Evolutionary conservation across 306 rosid species (phyloP).

Genomic region (Cucurbita pepo): DNA sequence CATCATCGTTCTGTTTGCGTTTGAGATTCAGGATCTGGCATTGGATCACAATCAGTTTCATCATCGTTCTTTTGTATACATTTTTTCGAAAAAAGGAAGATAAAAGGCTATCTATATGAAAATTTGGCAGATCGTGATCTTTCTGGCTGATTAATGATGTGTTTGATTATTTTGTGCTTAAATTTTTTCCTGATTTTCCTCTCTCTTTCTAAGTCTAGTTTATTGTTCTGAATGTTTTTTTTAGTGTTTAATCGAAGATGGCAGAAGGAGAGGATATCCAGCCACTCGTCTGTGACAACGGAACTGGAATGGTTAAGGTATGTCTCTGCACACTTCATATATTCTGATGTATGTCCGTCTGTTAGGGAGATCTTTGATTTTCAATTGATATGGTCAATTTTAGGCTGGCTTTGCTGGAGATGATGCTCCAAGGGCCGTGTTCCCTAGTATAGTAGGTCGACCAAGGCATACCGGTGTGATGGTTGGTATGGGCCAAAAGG

Average conservation of each 20-base stretch:
- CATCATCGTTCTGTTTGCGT: background rate
- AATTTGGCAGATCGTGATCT: background rate
- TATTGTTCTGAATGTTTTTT: background rate
- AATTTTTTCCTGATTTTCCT: background rate
- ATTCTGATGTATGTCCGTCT: background rate
- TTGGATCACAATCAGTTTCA: background rate
- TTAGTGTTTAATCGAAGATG: slow-evolving; percentile 33
- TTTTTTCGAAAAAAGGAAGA: background rate
- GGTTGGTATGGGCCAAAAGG: slow-evolving; percentile 95
- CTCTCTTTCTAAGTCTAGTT: background rate
- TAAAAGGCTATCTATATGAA: background rate
- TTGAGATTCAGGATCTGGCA: background rate
- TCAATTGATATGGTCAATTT: background rate
- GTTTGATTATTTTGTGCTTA: background rate
- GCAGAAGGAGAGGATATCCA: slow-evolving; percentile 7
- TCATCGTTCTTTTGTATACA: no score
- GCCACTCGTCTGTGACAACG: no score
- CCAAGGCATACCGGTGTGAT: slow-evolving; percentile 90
- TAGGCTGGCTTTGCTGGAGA: slow-evolving; percentile 98
- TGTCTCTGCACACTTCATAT: background rate
- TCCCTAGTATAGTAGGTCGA: slow-evolving; percentile 85
- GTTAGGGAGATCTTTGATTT: background rate
- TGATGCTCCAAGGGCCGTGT: slow-evolving; percentile 92
- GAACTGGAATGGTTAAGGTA: slow-evolving; percentile 44
- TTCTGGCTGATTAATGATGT: background rate